Evolutionary conservation across 495 filamentous ascomycete species (phyloP).

Genomic region (Bacidia rubella): DNA sequence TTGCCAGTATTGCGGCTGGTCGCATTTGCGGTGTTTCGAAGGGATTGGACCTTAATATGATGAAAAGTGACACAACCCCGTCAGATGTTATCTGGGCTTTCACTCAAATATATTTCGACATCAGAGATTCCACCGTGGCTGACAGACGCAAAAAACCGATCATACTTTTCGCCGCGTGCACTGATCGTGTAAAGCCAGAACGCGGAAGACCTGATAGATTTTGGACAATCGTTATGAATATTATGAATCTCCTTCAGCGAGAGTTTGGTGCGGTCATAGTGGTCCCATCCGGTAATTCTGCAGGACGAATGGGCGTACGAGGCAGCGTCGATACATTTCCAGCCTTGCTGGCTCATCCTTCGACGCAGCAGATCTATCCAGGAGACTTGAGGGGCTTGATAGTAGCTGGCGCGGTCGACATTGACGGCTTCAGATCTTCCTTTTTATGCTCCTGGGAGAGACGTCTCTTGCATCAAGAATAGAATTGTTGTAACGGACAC

Average conservation of each 20-base stretch:
- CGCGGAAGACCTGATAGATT: background rate
- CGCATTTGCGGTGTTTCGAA: background rate
- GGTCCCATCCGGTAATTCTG: background rate
- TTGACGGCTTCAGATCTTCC: background rate
- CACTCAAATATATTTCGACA: background rate
- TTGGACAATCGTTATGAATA: background rate
- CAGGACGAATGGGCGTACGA: background rate
- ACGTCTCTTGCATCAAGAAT: background rate
- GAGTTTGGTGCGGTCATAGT: background rate
- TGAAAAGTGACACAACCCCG: background rate
- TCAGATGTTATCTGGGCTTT: background rate
- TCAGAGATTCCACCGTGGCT: background rate
- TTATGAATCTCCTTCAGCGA: background rate
- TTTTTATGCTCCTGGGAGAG: background rate
- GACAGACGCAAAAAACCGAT: background rate
- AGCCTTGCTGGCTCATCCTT: background rate
- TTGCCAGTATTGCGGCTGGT: background rate
- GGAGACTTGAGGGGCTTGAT: background rate
- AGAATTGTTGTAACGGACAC: background rate
- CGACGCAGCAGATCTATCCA: background rate
- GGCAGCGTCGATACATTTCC: background rate
- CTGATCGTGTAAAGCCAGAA: background rate
- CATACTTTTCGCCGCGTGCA: background rate
- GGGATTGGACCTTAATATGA: background rate
- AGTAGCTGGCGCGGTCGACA: background rate